Conservation (phyloP, 805 yeast genomes). For the Saturnispora mendoncae region DNA sequence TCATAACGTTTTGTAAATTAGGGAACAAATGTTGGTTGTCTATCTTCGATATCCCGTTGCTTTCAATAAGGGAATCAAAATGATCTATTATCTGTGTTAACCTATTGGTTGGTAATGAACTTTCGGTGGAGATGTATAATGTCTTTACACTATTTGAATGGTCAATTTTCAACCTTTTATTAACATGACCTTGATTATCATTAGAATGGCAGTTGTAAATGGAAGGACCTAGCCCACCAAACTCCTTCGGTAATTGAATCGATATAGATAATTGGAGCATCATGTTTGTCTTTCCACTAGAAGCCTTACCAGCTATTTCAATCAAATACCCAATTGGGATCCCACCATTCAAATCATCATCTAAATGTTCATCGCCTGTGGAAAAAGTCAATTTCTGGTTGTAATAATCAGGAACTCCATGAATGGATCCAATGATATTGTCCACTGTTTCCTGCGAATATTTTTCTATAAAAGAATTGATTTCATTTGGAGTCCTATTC, state of each 20-base stretch:
- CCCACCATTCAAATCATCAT: constrained; percentile 42
- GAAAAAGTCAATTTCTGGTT: constrained; percentile 28
- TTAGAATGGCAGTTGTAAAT: constrained; percentile 13
- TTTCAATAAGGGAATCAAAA: constrained; percentile 25
- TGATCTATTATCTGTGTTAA: constrained; percentile 37
- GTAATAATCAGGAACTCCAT: not conserved
- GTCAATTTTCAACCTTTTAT: not conserved
- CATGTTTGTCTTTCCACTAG: constrained; percentile 81
- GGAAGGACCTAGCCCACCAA: constrained; percentile 38
- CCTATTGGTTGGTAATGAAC: constrained; percentile 58
- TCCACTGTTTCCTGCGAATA: constrained; percentile 11
- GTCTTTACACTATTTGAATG: constrained; percentile 27
- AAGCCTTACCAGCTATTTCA: constrained; percentile 78
- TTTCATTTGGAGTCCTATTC: constrained; percentile 29
- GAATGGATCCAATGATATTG: not conserved
- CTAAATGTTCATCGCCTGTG: constrained; percentile 45
- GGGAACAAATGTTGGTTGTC: constrained; percentile 24
- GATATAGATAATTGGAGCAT: constrained; percentile 55
- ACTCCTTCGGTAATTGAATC: constrained; percentile 40
- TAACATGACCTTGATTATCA: constrained; percentile 7
- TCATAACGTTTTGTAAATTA: constrained; percentile 27
- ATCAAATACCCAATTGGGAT: constrained; percentile 47
- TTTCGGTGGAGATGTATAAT: constrained; percentile 77
- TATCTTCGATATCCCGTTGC: constrained; percentile 24
- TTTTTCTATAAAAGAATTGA: constrained; percentile 16